phyloP scores from a whole-genome alignment of 768 basidiomycete species.

The Podaxis sp. region DNA sequence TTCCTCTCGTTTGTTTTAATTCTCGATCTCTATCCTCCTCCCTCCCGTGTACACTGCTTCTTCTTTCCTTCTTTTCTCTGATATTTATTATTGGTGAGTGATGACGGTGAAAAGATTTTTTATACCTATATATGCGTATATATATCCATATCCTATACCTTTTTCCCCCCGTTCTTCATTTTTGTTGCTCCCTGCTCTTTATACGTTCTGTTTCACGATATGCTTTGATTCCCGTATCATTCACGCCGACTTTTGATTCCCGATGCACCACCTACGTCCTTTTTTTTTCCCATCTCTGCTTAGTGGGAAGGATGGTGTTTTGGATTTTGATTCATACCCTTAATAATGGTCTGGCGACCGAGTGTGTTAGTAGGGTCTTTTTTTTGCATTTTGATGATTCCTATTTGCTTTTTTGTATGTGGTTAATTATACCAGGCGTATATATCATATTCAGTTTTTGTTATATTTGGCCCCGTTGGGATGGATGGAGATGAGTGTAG shows the following conservation, averaged over 20 bases:
- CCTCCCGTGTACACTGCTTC: not conserved
- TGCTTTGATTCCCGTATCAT: not conserved
- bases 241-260: not conserved
- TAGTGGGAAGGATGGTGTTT: not conserved
- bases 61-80: not conserved
- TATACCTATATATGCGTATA: not conserved
- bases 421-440: slow-evolving; percentile 1
- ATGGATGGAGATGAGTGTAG: no score
- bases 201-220: no score
- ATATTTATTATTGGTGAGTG: not conserved
- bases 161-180: not conserved
- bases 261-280: not conserved
- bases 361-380: not conserved
- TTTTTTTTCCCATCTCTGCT: not conserved
- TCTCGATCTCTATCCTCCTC: not conserved
- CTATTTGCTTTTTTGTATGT: not conserved
- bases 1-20: not conserved
- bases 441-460: not conserved
- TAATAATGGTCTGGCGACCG: not conserved
- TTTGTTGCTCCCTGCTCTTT: no score
- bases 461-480: not conserved
- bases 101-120: not conserved
- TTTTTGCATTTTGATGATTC: no score
- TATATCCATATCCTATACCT: not conserved
- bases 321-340: not conserved